A percentile compares a stretch with the other conserved stretches of the same genome.
These are phyloP conservation scores for Martiniozyma asiatica DNA, from an alignment of 1,139 yeast genomes.

Conservation along the genomic window DNA sequence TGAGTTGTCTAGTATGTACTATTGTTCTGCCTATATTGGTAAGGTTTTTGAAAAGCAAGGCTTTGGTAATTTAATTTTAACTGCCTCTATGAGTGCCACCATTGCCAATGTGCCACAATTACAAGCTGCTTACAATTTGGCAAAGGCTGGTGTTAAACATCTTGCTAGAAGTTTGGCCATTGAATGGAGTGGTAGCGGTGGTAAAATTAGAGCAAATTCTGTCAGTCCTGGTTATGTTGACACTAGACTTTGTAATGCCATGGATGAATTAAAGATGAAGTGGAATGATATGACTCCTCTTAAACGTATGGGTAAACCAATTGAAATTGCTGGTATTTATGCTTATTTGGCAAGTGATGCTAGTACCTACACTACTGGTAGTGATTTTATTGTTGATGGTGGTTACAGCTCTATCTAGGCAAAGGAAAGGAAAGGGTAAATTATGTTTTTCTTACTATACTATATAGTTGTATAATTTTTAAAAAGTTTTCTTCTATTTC, in stretches of 20 bases:
- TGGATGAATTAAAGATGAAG: conserved; percentile 23
- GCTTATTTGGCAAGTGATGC: conserved; percentile 80
- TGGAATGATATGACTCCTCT: conserved; percentile 68
- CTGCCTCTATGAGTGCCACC: conserved; percentile 52
- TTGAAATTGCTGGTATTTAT: conserved; percentile 81
- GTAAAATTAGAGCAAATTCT: conserved; percentile 40
- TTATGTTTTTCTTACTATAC: background rate
- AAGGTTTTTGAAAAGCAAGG: conserved; percentile 35
- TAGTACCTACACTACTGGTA: conserved; percentile 73
- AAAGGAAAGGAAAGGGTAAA: too few relatives aligned
- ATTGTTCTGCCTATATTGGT: conserved; percentile 46
- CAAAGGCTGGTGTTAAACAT: conserved; percentile 48
- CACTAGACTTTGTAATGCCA: conserved; percentile 32
- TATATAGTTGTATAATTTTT: background rate
- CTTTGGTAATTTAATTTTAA: conserved; percentile 45
- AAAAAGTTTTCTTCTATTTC: background rate
- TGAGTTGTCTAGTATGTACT: conserved; percentile 46
- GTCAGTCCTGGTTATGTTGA: conserved; percentile 46
- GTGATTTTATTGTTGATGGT: conserved; percentile 77
- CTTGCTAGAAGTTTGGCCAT: conserved; percentile 42
- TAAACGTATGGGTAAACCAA: conserved; percentile 69
- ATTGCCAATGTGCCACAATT: conserved; percentile 43
- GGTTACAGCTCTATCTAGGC: conserved; percentile 38
- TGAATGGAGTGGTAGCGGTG: conserved; percentile 39
- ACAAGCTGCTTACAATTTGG: conserved; percentile 46